Conservation (phyloP, 257 asterid species). For the Coffea canephora region DNA sequence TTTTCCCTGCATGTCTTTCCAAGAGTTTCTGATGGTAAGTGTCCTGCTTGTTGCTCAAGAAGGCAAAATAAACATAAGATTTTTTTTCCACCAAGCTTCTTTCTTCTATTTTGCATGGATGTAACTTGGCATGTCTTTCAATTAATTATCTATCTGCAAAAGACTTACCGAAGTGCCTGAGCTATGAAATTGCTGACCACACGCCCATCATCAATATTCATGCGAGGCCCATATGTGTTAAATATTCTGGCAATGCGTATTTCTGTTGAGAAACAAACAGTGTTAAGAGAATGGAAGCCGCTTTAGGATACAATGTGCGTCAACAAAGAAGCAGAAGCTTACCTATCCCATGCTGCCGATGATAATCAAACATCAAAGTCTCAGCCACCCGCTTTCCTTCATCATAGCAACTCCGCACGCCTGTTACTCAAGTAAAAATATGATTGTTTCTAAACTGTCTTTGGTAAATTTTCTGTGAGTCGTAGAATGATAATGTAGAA, state of each 20-base stretch:
- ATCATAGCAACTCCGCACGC: conserved; percentile 92
- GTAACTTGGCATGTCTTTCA: not conserved
- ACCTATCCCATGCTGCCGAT: conserved; percentile 96
- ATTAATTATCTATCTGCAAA: not conserved
- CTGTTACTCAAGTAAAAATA: conserved; percentile 31
- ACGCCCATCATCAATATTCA: conserved; percentile 96
- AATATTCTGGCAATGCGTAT: conserved; percentile 95
- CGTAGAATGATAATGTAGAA: not conserved
- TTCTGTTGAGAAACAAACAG: conserved; percentile 40
- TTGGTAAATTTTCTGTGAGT: not conserved
- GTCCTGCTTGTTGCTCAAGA: not conserved
- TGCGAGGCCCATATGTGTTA: conserved; percentile 95
- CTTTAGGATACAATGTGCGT: not conserved
- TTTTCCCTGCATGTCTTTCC: no score
- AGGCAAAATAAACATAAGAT: not conserved
- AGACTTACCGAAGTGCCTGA: conserved; percentile 78
- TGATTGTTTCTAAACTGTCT: not conserved
- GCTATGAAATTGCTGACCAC: conserved; percentile 96
- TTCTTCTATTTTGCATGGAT: not conserved
- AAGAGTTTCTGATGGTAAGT: not conserved
- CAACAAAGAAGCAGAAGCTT: conserved; percentile 2
- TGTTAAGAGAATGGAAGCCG: not conserved
- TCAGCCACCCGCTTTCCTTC: conserved; percentile 98
- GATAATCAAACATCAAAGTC: conserved; percentile 95
- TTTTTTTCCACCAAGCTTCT: not conserved